Base-by-base conservation (phyloP, 2,329 filamentous ascomycete species). In the Onygenales sp. region DNA sequence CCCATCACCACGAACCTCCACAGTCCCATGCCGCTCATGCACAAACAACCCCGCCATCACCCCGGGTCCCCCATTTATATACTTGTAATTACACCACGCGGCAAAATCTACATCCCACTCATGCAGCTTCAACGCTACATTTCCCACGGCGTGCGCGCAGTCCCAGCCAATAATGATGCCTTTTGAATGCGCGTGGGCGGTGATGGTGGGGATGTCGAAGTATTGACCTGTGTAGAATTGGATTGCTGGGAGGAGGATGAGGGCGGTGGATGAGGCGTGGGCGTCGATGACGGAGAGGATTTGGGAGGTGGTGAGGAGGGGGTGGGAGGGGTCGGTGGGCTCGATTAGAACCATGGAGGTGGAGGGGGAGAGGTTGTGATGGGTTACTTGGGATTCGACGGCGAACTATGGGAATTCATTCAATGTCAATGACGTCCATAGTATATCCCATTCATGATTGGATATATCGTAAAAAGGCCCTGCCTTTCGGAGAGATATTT, bases 21-120 rank as follows among this genome's bases (percentile, higher is more conserved):
- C 66, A 32, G 60, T 67, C 42, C 85, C 83, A 65, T 94, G 86
- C 40, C 74, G 77, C 64, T 88, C 82, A 67, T 95, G 88, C 7
- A 95, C 86, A 59, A 90, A 95, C 0, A 85, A 74, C 0, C 86
- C 89, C 1, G 82, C 88, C 58, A 94, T 94, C 13, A 84, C 79
- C 3, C 90, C 90, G 0, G 90, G 88, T 0, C 90, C 90, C 31
- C 84, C 83, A 65, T 95, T 95, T 67, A 95, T 80, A 72, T 95
- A 95, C 73, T 95, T 95, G 77, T 95, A 95, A 14, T 85, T 91
- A 70, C 90, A 95, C 90, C 90, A 95, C 52, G 81, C 87, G 13
- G 91, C 90, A 63, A 95, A 95, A 67, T 95, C 90, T 36, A 94
- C 88, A 59, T 87, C 79, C 90, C 90, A 95, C 61, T 92, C 87